Base-by-base conservation (phyloP, 1,284 basidiomycete species). In the Tilletia indica region DNA sequence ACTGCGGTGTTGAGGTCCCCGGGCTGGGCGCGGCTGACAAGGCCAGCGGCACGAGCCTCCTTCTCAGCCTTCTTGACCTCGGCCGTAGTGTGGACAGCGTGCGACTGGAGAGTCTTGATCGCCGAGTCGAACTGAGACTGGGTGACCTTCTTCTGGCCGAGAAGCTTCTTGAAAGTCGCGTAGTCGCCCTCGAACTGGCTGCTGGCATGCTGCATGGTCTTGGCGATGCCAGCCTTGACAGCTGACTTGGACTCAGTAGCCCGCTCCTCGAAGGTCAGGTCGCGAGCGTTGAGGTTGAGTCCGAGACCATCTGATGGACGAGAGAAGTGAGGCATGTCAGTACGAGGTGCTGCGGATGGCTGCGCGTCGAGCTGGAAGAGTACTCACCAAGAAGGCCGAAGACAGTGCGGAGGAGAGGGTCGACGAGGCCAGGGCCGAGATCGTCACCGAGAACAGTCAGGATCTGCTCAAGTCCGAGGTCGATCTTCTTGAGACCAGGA, bases 321-420 rank as follows among this genome's bases (percentile, higher is more conserved):
- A 63, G 19, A 31, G 58, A 34, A 34, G 51, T 25, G 51, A 4
- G 19, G 51, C 56, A 3, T 31, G 25, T 34, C 25, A 58, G 56
- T 12, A 31, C 25, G 0, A 2, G 25, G 25, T 31, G 25, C 0
- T 31, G 0, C 25, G 25, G 2, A 31, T 1, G 25, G 25, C 25
- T 31, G 25, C 25, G 25, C 25, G 25, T 31, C 25, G 25, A 31
- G 42, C 42, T 45, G 42, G 12, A 64, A 36, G 36, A 42, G 39
- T 14, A 64, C 61, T 64, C 36, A 64, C 61, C 36, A 12, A 64
- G 61, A 11, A 64, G 38, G 9, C 11, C 34, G 61, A 34, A 38
- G 61, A 64, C 36, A 34, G 38, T 34, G 34, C 36, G 16, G 36
- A 64, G 61, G 61, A 64, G 19, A 36, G 61, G 61, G 61, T 64